Conservation (phyloP, 257 asterid species). For the Knoxia roxburghii region DNA sequence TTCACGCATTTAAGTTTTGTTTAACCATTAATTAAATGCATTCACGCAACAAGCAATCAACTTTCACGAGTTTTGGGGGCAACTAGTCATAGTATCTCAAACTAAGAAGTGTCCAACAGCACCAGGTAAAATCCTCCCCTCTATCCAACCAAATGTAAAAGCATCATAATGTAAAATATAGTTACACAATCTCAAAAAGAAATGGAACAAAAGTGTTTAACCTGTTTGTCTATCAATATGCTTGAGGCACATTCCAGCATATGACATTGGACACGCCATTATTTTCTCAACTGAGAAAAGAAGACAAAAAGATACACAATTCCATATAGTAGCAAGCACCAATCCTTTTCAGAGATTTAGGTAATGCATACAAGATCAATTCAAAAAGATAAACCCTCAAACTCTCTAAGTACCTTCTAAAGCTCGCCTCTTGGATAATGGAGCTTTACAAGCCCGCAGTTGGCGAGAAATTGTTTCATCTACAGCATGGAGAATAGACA, state of each 20-base stretch:
- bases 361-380: slow-evolving; percentile 15
- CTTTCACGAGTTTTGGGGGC: neutral
- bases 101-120: neutral
- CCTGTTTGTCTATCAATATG: neutral
- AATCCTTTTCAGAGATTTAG: neutral
- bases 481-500: slow-evolving; percentile 80
- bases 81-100: neutral
- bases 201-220: neutral
- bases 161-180: neutral
- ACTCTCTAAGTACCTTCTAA: slow-evolving; percentile 58
- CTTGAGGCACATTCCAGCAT: neutral
- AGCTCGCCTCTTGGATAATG: slow-evolving; percentile 48
- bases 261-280: neutral
- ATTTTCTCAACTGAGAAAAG: neutral
- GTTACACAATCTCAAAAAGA: neutral
- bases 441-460: slow-evolving; percentile 86
- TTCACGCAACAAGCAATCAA: neutral
- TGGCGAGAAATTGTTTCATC: slow-evolving; percentile 93
- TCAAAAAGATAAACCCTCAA: slow-evolving; percentile 1
- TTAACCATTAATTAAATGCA: neutral
- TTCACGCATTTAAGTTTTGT: neutral
- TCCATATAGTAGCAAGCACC: slow-evolving; percentile 12
- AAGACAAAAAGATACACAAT: neutral
- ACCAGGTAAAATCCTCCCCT: neutral
- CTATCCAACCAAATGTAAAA: neutral